phyloP scores from a whole-genome alignment of 768 basidiomycete species.

The Sporobolomyces pararoseus region DNA sequence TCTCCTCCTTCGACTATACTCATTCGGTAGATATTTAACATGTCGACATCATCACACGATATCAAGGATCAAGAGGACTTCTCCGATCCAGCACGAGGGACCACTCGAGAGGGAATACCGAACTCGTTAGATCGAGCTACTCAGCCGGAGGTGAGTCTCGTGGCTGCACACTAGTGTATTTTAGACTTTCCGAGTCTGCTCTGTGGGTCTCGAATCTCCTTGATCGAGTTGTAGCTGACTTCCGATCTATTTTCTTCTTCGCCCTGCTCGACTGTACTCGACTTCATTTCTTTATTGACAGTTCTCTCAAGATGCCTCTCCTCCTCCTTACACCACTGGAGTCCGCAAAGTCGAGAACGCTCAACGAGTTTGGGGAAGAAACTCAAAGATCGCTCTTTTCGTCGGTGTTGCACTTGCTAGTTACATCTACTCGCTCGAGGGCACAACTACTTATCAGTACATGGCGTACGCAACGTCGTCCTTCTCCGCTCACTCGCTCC shows the following conservation, averaged over 20 bases:
- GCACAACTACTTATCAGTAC: conserved; percentile 66
- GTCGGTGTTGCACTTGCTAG: conserved; percentile 61
- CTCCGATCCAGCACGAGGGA: too few relatives aligned
- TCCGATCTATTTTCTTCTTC: too few relatives aligned
- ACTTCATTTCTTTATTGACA: too few relatives aligned
- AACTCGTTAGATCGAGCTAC: too few relatives aligned
- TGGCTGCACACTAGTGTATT: too few relatives aligned
- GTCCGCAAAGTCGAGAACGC: conserved; percentile 36
- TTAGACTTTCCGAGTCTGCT: too few relatives aligned
- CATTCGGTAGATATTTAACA: background rate
- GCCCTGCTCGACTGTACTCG: too few relatives aligned
- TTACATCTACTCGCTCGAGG: conserved; percentile 73
- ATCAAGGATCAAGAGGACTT: conserved; percentile 1
- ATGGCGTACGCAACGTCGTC: conserved; percentile 57
- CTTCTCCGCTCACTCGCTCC: conserved; percentile 58
- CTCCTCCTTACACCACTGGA: conserved; percentile 20
- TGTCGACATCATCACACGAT: conserved; percentile 3
- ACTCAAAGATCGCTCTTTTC: conserved; percentile 22
- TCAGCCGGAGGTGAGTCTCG: too few relatives aligned
- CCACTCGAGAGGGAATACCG: too few relatives aligned
- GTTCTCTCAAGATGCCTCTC: background rate
- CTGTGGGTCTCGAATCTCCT: too few relatives aligned
- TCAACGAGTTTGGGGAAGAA: conserved; percentile 36
- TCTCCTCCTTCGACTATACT: background rate
- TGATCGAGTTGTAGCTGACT: too few relatives aligned